These are phyloP conservation scores for Phytopythium cucurbitacearum DNA, from an alignment of 352 stramenopile genomes.

Conservation along the genomic window DNA sequence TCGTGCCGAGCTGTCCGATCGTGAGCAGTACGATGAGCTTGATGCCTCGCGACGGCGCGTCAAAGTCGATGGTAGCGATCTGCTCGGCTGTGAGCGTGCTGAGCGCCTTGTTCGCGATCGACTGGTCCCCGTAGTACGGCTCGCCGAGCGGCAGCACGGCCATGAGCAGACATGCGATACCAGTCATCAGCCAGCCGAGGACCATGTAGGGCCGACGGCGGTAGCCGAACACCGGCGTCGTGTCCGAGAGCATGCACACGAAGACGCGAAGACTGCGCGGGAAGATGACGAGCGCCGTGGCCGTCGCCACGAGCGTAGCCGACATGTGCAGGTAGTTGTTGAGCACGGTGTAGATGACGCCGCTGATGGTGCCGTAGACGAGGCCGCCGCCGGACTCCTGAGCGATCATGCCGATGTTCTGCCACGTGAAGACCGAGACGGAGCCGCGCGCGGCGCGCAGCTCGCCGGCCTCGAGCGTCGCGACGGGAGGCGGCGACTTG, in stretches of 20 bases:
- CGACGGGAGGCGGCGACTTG: constrained; percentile 20
- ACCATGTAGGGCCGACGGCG: constrained; percentile 81
- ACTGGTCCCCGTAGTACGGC: constrained; percentile 40
- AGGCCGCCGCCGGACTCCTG: constrained; percentile 40
- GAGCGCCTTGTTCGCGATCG: constrained; percentile 22
- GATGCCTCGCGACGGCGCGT: constrained; percentile 36
- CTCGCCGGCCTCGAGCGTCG: constrained; percentile 25
- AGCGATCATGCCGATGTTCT: constrained; percentile 43
- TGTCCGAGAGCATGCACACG: constrained; percentile 73
- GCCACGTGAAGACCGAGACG: constrained; percentile 32
- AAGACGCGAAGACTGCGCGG: constrained; percentile 53
- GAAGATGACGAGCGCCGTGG: constrained; percentile 42
- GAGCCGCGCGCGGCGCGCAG: constrained; percentile 24
- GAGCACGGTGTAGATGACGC: constrained; percentile 52
- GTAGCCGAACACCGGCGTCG: constrained; percentile 71
- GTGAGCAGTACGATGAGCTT: constrained; percentile 69
- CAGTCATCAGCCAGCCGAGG: constrained; percentile 49
- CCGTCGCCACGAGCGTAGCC: constrained; percentile 39
- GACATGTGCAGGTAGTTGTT: constrained; percentile 68
- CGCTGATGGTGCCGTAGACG: constrained; percentile 39
- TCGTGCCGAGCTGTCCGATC: constrained; percentile 67
- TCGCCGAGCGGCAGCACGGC: constrained; percentile 36
- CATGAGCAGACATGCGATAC: constrained; percentile 39
- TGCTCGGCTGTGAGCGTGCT: constrained; percentile 25
- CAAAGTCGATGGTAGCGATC: constrained; percentile 31